Evolutionary conservation across 352 stramenopile genomes (phyloP).

Genomic region (Pythium rishiriense): DNA sequence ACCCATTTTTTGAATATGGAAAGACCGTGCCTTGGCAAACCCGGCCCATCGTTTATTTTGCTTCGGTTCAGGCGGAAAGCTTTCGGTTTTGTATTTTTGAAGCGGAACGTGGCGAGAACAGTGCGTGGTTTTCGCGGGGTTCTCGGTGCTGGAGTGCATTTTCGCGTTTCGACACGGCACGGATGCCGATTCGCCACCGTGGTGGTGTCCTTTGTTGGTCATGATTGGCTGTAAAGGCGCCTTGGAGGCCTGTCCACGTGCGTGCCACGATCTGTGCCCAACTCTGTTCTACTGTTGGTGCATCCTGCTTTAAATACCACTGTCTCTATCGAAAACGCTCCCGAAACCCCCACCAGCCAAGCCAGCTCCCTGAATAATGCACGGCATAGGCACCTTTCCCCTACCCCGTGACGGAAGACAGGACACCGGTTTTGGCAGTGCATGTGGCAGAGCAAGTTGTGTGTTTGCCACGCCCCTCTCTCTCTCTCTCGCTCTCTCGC

Average conservation of each 20-base stretch:
- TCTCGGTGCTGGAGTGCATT: background rate
- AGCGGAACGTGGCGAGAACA: conserved; percentile 5
- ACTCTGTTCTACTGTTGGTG: background rate
- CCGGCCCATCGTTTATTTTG: conserved; percentile 15
- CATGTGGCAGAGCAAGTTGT: conserved; percentile 14
- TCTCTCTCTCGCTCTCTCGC: background rate
- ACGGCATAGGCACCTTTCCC: conserved; percentile 8
- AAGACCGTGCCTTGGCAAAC: conserved; percentile 4
- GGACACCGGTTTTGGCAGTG: conserved; percentile 1
- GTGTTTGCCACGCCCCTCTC: conserved; percentile 1
- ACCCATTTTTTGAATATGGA: conserved; percentile 12
- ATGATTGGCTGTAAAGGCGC: conserved; percentile 22
- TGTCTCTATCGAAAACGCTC: background rate
- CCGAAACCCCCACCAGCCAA: background rate
- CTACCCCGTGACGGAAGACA: conserved; percentile 21
- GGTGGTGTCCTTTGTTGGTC: background rate
- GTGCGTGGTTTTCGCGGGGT: conserved; percentile 1
- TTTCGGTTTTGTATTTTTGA: conserved; percentile 10
- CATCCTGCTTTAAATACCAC: background rate
- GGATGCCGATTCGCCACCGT: too few species aligned
- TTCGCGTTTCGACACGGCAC: conserved; percentile 16
- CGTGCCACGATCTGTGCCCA: background rate
- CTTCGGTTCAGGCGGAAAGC: conserved; percentile 6
- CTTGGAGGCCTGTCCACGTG: conserved; percentile 11
- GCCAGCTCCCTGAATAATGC: background rate